Percentiles rank a stretch among this genome's conserved stretches.
Conservation (phyloP, 139 green algal genomes). For the Limnomonas spitsbergensis region DNA sequence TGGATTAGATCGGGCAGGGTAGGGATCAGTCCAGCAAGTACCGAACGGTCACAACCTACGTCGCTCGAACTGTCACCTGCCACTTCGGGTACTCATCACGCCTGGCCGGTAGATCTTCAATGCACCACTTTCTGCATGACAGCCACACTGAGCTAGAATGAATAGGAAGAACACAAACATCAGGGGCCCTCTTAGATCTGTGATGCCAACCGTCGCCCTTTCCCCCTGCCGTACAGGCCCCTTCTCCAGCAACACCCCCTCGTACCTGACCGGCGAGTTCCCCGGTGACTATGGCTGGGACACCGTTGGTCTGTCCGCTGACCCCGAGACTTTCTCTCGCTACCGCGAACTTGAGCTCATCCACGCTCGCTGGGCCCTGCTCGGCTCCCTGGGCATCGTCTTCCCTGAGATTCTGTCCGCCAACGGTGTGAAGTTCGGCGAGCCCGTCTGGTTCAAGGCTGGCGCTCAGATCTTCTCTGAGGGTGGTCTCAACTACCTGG, state of each 20-base stretch:
- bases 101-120: not conserved
- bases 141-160: not conserved
- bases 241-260: constrained; percentile 71
- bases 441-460: constrained; percentile 90
- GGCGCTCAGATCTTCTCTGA: constrained; percentile 82
- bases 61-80: not conserved
- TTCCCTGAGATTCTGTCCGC: constrained; percentile 45
- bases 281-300: constrained; percentile 90
- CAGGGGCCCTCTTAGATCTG: too few species aligned
- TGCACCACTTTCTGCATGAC: not conserved
- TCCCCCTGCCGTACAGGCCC: constrained; percentile 36
- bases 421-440: constrained; percentile 49
- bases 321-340: constrained; percentile 71
- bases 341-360: constrained; percentile 96
- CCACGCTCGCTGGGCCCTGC: constrained; percentile 71
- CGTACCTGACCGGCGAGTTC: constrained; percentile 84
- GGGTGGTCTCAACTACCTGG: constrained; percentile 81
- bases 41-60: not conserved
- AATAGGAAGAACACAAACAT: not conserved
- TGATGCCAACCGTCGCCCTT: not conserved
- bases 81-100: not conserved
- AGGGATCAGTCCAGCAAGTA: not conserved
- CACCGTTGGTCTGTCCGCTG: constrained; percentile 87
- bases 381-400: constrained; percentile 86
- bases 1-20: not conserved